phyloP scores from a whole-genome alignment of 2,329 filamentous ascomycete genomes.

The Aspergillus oerlinghausenensis region DNA sequence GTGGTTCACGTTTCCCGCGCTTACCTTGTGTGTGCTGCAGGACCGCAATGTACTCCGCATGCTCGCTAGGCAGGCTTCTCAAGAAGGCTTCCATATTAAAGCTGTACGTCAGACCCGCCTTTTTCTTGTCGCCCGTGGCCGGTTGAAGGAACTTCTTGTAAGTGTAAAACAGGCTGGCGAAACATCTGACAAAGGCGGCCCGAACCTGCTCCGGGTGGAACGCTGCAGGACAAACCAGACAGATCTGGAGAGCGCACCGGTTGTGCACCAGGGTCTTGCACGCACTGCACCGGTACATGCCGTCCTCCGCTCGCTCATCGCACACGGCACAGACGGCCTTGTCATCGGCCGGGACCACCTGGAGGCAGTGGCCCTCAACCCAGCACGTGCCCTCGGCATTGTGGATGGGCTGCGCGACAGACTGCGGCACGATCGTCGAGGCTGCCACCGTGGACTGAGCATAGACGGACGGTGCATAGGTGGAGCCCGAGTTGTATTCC shows the following conservation, averaged over 20 bases:
- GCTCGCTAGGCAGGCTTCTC: slow-evolving; percentile 60
- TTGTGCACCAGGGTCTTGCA: slow-evolving; percentile 53
- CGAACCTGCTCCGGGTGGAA: slow-evolving; percentile 64
- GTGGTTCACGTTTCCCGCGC: background rate
- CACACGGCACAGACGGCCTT: slow-evolving; percentile 45
- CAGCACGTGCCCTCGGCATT: slow-evolving; percentile 42
- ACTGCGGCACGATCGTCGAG: slow-evolving; percentile 47
- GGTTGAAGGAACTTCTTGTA: slow-evolving; percentile 61
- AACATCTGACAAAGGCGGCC: slow-evolving; percentile 64
- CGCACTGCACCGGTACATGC: slow-evolving; percentile 45
- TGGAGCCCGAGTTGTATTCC: slow-evolving; percentile 36
- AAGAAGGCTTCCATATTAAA: slow-evolving; percentile 66
- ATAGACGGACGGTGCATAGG: slow-evolving; percentile 47
- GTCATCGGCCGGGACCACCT: slow-evolving; percentile 42
- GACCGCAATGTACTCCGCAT: slow-evolving; percentile 59
- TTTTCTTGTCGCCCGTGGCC: slow-evolving; percentile 57
- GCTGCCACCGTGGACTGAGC: slow-evolving; percentile 48
- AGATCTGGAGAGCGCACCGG: slow-evolving; percentile 56
- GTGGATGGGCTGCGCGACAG: slow-evolving; percentile 33
- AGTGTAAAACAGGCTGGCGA: slow-evolving; percentile 65
- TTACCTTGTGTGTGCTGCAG: slow-evolving; percentile 61
- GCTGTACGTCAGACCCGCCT: slow-evolving; percentile 56
- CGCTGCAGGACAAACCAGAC: slow-evolving; percentile 61
- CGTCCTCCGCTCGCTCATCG: slow-evolving; percentile 56
- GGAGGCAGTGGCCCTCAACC: slow-evolving; percentile 47